Evolutionary conservation across 2,329 filamentous ascomycete species (phyloP), one percentile per base, ranked within the genome.

Genomic region (Neoscytalidium dimidiatum): DNA sequence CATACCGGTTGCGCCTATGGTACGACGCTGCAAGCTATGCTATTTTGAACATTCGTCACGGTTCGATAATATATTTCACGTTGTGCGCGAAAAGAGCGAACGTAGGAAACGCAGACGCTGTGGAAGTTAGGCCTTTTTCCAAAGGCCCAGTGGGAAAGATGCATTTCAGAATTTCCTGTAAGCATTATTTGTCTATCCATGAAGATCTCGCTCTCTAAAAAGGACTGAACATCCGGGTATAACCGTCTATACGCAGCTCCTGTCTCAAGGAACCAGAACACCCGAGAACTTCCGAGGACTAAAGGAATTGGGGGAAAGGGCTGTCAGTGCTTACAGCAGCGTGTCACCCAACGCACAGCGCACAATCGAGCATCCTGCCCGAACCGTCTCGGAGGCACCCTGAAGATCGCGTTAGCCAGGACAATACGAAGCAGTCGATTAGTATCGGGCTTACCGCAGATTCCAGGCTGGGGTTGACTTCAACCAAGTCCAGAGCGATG

Each of bases 331-430:
- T 81, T 81, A 97, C 75, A 98, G 81, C 72, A 98, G 80, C 57
- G 92, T 96, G 82, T 99, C 95, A 21, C 95, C 95, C 69, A 98
- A 82, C 4, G 93, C 94, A 75, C 94, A 97, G 66, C 95, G 85
- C 58, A 98, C 92, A 70, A 99, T 84, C 46, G 92, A 96, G 78
- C 93, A 95, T 5, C 94, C 95, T 2, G 94, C 92, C 61, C 94
- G 82, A 65, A 98, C 90, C 0, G 95, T 99, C 80, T 97, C 93
- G 64, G 86, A 85, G 1, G 92, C 92, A 5, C 91, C 92, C 66
- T 84, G 70, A 64, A 73, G 73, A 49, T 78, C 75, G 21, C 23
- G 28, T 60, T 38, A 64, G 63, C n/a, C 17, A n/a, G n/a, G 23
- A 43, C 19, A 44, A 28, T 31, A 33, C 38, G 7, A 44, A 17